Evolutionary conservation across 2,329 filamentous ascomycete species (phyloP), one percentile per base, ranked within the genome.

Genomic region (Geoglossum cookeanum): DNA sequence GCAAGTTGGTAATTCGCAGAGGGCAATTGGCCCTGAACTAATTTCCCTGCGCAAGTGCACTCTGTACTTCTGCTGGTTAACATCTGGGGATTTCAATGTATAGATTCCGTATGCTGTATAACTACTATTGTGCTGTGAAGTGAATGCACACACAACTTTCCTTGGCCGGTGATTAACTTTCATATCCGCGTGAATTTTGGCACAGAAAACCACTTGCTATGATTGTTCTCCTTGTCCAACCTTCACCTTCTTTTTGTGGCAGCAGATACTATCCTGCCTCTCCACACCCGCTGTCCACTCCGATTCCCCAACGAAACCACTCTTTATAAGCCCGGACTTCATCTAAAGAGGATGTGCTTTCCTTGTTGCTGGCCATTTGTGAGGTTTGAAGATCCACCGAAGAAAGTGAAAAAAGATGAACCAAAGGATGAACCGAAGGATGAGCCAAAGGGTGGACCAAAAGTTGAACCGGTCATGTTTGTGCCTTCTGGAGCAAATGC

Each of bases 371-470:
- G 54, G 54, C 54, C 54, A 0, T 55, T 55, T 27, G 32, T 55
- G 11, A 44, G 54, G 54, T 35, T 61, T 52, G 61, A 63, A 49
- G 63, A 59, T 15, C 49, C 48, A 11, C 59, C 59, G 22, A 59
- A 55, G 33, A 13, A n/a, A 55, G 57, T 59, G 59, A 59, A 60
- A 13, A 48, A 58, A 33, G 30, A 58, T 6, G 37, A 47, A 17
- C 55, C 56, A 48, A 57, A 56, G 58, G 27, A 55, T 15, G n/a
- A 52, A 30, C 59, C 59, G 22, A 59, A 55, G 33, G 27, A n/a
- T 56, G 57, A 59, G 57, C 58, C 59, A 13, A 48, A 58, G 44
- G 30, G 55, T 6, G 37, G 35, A 17, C 55, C 56, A 48, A 57
- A 56, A 55, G 27, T 45, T 15, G 29, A 33, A 5, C 3, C 32